Base-by-base conservation (phyloP, 192 early-diverging fungal genomes). In the Lobulomyces angularis region DNA sequence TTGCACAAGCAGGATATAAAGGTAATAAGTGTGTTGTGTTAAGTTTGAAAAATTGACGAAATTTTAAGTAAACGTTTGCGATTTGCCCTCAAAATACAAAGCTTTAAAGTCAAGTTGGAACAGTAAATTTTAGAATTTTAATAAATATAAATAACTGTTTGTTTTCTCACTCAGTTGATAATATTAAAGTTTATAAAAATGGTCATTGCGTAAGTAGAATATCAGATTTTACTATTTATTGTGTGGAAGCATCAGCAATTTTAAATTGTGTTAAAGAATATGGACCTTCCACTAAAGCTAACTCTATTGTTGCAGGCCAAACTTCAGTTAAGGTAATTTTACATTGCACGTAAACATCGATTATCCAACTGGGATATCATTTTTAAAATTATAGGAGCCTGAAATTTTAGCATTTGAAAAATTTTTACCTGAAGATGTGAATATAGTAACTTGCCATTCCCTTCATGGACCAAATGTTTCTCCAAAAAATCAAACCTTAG, bases 381-480 rank as follows among this genome's bases (percentile, higher is more conserved):
- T 24, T 45, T 46, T 9, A 5, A n/a, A 5, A 35, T 35, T 28
- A 5, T 3, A 14, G 8, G 75, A 80, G 45, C 90, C 88, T 0
- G 94, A 97, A 61, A 84, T 97, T 42, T 55, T 39, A 3, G 91
- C 91, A 2, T 94, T 97, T 45, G 84, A 88, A 16, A 69, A 70
- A 50, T 66, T 88, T 53, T 46, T 97, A 14, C 91, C 94, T 0
- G 27, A 46, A 0, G 94, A 97, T 59, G 86, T 88, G n/a, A 76
- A 90, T 51, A 94, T 97, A 38, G 77, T 97, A 5, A 82, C 87
- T 3, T 88, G 83, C 38, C 94, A 97, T 55, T 91, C 88, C 3
- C 75, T 97, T 69, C 94, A 97, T 49, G 94, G 94, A 1, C 93
- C 93, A 0, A 79, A 74, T 27, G 83, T 96, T 34, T 61, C 78